Evolutionary conservation across 2,329 filamentous ascomycete genomes (phyloP), one percentile per base, ranked within the genome.

Genomic region (Leptographium lundbergii): DNA sequence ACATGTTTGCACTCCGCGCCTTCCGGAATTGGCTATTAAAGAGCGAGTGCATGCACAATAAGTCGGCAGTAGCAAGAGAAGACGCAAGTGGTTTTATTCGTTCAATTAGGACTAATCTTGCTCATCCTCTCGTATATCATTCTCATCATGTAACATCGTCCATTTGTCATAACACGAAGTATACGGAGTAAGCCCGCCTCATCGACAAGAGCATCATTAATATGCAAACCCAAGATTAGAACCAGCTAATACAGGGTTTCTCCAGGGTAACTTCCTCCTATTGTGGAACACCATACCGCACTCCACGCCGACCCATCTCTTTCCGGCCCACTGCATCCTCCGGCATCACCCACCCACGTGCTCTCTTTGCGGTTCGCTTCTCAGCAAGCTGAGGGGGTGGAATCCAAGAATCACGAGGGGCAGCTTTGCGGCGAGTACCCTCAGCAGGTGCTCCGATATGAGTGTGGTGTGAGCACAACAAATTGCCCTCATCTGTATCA

Each of bases 391-490:
- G 88, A 56, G 82, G 84, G 74, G 77, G 83, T 11, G 88, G 87
- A 73, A 91, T 89, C 88, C 88, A 91, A 25, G 74, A 73, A 70
- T 91, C 88, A 50, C 86, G 77, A n/a, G 83, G 75, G 29, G 85
- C 72, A 57, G 84, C 83, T 75, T 88, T 88, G 67, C 85, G 78
- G 45, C 88, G 74, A 1, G 86, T 88, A 45, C 86, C 80, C 64
- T 89, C 87, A 13, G 85, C 86, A 0, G 88, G 87, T 0, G 85
- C 86, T 0, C 88, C 88, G 64, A 91, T 87, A 65, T 90, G 86
- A 61, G 83, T 76, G 67, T 77, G 80, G 85, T 61, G 51, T 1
- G 59, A 32, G 52, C 63, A 63, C 22, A 64, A 57, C 85, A 91
- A 62, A 77, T 13, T 69, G 63, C 24, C 19, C 13, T 42, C n/a